Conservation (phyloP, 129 eudicot genomes). For the Centrapalus pauciflorus region DNA sequence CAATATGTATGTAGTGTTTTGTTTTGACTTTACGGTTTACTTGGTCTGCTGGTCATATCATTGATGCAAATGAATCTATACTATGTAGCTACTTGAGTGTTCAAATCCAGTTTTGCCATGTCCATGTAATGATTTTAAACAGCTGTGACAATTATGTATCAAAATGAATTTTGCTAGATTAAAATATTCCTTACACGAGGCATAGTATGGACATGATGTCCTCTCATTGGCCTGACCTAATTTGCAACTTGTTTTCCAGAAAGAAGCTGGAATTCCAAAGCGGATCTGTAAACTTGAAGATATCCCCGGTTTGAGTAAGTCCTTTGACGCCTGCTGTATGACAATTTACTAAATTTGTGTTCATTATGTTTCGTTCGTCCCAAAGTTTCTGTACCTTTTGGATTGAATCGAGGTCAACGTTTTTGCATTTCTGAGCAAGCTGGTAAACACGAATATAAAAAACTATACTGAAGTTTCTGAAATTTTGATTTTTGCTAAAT, state of each 20-base stretch:
- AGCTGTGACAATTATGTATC: neutral
- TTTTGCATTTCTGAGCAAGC: neutral
- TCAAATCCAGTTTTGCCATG: neutral
- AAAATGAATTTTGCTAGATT: neutral
- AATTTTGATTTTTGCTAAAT: too few relatives aligned
- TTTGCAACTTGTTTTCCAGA: constrained; percentile 32
- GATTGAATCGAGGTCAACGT: neutral
- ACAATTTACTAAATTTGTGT: neutral
- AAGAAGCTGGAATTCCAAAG: constrained; percentile 87
- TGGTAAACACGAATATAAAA: neutral
- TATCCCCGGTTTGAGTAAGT: constrained; percentile 90
- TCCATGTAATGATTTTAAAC: neutral
- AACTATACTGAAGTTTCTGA: too few relatives aligned
- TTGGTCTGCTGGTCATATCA: neutral
- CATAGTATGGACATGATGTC: neutral
- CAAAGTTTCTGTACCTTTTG: neutral
- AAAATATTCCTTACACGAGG: neutral
- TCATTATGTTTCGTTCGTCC: neutral
- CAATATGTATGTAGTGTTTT: neutral
- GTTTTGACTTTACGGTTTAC: neutral
- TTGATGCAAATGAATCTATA: neutral
- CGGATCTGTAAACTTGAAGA: constrained; percentile 75
- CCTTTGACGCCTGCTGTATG: constrained; percentile 1
- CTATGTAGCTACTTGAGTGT: neutral
- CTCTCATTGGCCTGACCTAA: constrained; percentile 1